Evolutionary conservation across 352 stramenopile species (phyloP).

Genomic region (Phytopythium chamaehyphon): DNA sequence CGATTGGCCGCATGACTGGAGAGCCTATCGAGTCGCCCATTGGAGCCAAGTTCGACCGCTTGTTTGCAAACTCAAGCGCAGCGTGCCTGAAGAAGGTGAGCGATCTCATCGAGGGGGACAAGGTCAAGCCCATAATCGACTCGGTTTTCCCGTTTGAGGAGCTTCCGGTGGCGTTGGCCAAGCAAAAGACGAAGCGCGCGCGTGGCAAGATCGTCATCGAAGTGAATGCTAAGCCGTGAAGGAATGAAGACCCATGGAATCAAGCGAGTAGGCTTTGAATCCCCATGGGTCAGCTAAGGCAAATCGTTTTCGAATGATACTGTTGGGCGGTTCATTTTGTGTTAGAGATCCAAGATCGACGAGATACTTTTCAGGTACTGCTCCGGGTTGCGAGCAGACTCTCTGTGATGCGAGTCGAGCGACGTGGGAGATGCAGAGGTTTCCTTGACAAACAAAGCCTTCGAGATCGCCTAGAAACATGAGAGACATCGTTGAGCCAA

Average conservation of each 20-base stretch:
- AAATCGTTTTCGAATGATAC: too few species aligned
- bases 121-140: constrained; percentile 26
- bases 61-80: constrained; percentile 14
- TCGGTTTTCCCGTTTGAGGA: constrained; percentile 36
- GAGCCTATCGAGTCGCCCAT: constrained; percentile 51
- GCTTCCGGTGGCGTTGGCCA: constrained; percentile 27
- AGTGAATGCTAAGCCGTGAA: constrained; percentile 7
- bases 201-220: constrained; percentile 44
- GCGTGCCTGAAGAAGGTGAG: constrained; percentile 28
- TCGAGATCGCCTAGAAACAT: not conserved
- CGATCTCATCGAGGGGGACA: constrained; percentile 29
- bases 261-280: too few species aligned
- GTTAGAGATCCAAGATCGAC: not conserved
- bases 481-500: not conserved
- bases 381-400: not conserved
- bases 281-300: too few species aligned
- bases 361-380: not conserved
- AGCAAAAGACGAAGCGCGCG: constrained; percentile 36
- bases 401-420: not conserved
- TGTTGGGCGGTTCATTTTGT: not conserved
- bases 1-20: constrained; percentile 19
- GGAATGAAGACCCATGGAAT: too few species aligned
- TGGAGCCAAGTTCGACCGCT: constrained; percentile 27
- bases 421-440: not conserved
- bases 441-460: not conserved